A percentile compares a stretch with the other conserved stretches of the same genome.
phyloP scores from a whole-genome alignment of 805 yeast genomes.

The Zygoascus tannicola region DNA sequence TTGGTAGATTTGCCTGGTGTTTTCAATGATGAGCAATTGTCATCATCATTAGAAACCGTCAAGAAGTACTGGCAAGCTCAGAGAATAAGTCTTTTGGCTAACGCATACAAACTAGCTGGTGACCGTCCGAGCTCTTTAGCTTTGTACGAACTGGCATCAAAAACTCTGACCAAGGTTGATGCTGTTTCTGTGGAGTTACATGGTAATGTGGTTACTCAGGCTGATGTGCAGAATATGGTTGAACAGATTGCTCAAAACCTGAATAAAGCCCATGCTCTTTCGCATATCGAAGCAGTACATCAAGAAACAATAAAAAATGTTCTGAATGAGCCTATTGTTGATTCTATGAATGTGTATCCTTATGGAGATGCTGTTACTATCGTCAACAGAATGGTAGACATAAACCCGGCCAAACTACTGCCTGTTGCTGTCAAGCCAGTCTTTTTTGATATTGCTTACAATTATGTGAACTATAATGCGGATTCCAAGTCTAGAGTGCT shows the following conservation, averaged over 20 bases:
- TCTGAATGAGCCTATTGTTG: slow-evolving; percentile 31
- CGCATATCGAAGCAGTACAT: neutral
- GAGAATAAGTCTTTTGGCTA: slow-evolving; percentile 38
- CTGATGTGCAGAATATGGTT: slow-evolving; percentile 6
- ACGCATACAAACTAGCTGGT: slow-evolving; percentile 25
- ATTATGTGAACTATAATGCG: slow-evolving; percentile 50
- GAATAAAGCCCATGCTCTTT: slow-evolving; percentile 24
- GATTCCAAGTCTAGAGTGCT: slow-evolving; percentile 4
- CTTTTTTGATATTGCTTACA: slow-evolving; percentile 81
- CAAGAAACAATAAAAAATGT: slow-evolving; percentile 1
- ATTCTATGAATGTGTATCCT: slow-evolving; percentile 37
- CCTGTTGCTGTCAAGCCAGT: slow-evolving; percentile 81
- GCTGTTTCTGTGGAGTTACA: slow-evolving; percentile 7
- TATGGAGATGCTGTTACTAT: slow-evolving; percentile 21
- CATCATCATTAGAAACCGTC: slow-evolving; percentile 43
- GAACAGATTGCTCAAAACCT: slow-evolving; percentile 10
- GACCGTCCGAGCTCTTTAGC: slow-evolving; percentile 27
- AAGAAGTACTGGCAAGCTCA: slow-evolving; percentile 38
- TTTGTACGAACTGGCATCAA: slow-evolving; percentile 17
- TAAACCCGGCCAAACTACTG: slow-evolving; percentile 29
- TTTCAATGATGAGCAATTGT: slow-evolving; percentile 66
- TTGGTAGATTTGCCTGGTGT: slow-evolving; percentile 86
- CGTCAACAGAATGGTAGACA: slow-evolving; percentile 23
- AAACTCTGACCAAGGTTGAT: slow-evolving; percentile 6
- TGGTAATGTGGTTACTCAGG: slow-evolving; percentile 5